Percentiles rank a stretch among this genome's conserved stretches.
Conservation (phyloP, 352 stramenopile genomes). For the Pythium oligandrum region DNA sequence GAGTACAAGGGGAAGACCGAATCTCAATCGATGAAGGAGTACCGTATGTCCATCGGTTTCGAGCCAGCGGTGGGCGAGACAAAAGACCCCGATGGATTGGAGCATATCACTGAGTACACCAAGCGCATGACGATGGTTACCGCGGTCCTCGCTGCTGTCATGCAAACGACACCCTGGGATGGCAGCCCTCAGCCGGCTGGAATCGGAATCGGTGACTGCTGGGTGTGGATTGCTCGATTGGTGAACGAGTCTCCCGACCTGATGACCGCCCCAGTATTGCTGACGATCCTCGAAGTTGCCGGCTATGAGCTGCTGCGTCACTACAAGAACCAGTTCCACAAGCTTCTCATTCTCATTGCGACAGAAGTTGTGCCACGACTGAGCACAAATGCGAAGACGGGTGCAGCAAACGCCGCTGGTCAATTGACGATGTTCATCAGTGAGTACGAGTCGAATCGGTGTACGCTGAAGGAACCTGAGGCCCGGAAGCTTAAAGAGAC, state of each 20-base stretch:
- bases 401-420: conserved; percentile 64
- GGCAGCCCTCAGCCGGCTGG: conserved; percentile 42
- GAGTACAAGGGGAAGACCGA: conserved; percentile 50
- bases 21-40: conserved; percentile 48
- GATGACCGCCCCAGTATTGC: conserved; percentile 60
- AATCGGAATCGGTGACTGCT: conserved; percentile 62
- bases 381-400: conserved; percentile 72
- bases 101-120: conserved; percentile 75
- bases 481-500: conserved; percentile 71
- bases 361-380: conserved; percentile 55
- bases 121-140: conserved; percentile 79
- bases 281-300: conserved; percentile 77
- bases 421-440: conserved; percentile 72
- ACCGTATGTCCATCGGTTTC: conserved; percentile 63
- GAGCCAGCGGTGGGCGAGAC: conserved; percentile 59
- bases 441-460: conserved; percentile 64
- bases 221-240: conserved; percentile 61
- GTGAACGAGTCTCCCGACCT: conserved; percentile 67
- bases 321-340: conserved; percentile 80
- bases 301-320: conserved; percentile 55
- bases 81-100: conserved; percentile 40
- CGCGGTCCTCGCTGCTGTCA: conserved; percentile 62
- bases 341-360: conserved; percentile 63
- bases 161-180: conserved; percentile 64
- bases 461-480: conserved; percentile 43